These are phyloP conservation scores for Phytophthora tentaculata DNA, from an alignment of 352 stramenopile species.

Conservation along the genomic window DNA sequence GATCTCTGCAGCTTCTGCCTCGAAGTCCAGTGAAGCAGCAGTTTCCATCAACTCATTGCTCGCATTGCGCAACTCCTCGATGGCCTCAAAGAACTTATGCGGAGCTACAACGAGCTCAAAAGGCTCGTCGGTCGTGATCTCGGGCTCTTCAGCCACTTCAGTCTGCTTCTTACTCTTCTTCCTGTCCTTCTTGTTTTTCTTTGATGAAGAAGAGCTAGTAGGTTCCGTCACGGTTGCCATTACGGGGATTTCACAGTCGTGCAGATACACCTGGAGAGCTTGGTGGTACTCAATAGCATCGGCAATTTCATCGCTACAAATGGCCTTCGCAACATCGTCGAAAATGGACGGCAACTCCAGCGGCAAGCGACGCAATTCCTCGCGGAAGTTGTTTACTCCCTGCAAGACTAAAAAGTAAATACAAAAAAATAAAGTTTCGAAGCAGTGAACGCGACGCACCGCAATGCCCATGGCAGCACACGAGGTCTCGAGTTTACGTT, in stretches of 20 bases:
- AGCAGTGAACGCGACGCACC: conserved; percentile 26
- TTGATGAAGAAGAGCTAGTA: conserved; percentile 22
- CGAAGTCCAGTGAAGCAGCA: conserved; percentile 47
- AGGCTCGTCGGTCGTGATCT: conserved; percentile 27
- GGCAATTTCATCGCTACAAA: conserved; percentile 51
- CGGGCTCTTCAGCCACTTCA: conserved; percentile 15
- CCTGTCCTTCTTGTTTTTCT: conserved; percentile 58
- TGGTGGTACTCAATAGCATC: conserved; percentile 65
- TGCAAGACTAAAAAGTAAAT: conserved; percentile 20
- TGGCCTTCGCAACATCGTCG: conserved; percentile 42
- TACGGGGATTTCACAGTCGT: conserved; percentile 54
- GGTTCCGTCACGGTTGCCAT: conserved; percentile 22
- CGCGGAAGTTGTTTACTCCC: conserved; percentile 64
- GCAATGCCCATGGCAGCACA: conserved; percentile 71
- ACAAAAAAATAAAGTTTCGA: neutral
- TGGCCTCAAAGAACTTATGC: conserved; percentile 65
- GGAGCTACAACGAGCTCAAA: conserved; percentile 49
- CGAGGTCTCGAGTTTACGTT: conserved; percentile 62
- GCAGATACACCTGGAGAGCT: conserved; percentile 71
- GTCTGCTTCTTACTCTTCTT: conserved; percentile 35
- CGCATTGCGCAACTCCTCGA: conserved; percentile 53
- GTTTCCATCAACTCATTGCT: conserved; percentile 41
- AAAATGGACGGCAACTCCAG: conserved; percentile 65
- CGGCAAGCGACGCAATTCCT: conserved; percentile 68
- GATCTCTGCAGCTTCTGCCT: conserved; percentile 65